phyloP scores from a whole-genome alignment of 306 rosid species.

The Quercus engelmannii region DNA sequence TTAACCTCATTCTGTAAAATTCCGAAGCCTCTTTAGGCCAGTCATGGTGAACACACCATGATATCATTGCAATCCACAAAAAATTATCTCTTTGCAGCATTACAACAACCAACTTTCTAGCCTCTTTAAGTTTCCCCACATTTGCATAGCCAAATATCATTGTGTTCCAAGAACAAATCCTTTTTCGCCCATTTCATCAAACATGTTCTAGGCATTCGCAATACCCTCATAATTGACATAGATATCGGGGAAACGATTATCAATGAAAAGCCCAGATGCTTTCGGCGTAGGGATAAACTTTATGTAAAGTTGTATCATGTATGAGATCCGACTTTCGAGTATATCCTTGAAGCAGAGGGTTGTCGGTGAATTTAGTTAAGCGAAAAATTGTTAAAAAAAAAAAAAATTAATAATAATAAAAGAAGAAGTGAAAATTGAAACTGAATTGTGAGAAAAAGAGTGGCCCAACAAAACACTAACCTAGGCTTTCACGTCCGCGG shows the following conservation, averaged over 20 bases:
- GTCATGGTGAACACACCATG: slow-evolving; percentile 43
- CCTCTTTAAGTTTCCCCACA: slow-evolving; percentile 31
- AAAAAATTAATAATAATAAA: no score
- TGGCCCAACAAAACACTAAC: no score
- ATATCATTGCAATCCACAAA: slow-evolving; percentile 59
- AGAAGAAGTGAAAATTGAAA: not conserved
- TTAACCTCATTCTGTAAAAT: slow-evolving; percentile 56
- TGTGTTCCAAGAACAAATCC: slow-evolving; percentile 54
- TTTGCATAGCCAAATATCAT: slow-evolving; percentile 58
- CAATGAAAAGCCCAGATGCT: no score
- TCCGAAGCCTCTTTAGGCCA: slow-evolving; percentile 51
- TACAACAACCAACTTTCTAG: slow-evolving; percentile 55
- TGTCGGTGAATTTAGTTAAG: no score
- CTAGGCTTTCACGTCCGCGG: no score
- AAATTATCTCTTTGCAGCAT: slow-evolving; percentile 63
- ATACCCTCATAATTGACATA: no score
- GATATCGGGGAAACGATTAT: no score
- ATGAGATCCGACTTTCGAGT: slow-evolving; percentile 31
- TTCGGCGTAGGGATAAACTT: no score
- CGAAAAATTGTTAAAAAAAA: not conserved
- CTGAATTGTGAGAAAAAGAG: not conserved
- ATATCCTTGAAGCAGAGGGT: not conserved
- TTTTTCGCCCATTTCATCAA: slow-evolving; percentile 51
- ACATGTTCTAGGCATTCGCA: slow-evolving; percentile 41
- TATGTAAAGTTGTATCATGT: slow-evolving; percentile 12